Conservation (phyloP, 2,329 filamentous ascomycete species). For the Boeremia exigua region DNA sequence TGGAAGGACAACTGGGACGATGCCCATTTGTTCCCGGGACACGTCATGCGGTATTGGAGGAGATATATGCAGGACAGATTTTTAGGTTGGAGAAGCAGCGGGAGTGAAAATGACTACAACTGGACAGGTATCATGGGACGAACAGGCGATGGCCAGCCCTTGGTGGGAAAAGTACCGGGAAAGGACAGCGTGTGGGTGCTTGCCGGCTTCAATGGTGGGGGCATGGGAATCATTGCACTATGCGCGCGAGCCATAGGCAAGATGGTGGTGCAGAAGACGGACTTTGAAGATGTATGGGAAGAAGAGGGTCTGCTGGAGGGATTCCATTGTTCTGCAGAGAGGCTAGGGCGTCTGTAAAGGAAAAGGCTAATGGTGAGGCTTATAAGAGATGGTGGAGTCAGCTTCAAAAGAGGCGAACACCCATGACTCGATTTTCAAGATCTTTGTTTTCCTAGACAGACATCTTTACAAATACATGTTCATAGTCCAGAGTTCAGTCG, state of each 20-base stretch:
- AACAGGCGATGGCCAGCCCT: slow-evolving; percentile 51
- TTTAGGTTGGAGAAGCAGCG: slow-evolving; percentile 56
- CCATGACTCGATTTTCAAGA: no score
- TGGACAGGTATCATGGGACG: slow-evolving; percentile 55
- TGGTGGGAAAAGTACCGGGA: slow-evolving; percentile 54
- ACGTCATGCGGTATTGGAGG: slow-evolving; percentile 54
- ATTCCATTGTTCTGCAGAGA: slow-evolving; percentile 33
- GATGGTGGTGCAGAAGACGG: slow-evolving; percentile 46
- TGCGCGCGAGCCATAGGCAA: slow-evolving; percentile 49
- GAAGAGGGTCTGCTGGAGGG: slow-evolving; percentile 45
- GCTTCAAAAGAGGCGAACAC: no score
- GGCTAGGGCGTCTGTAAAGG: no score
- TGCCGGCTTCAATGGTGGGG: slow-evolving; percentile 60
- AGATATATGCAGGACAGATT: slow-evolving; percentile 58
- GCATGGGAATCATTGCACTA: slow-evolving; percentile 57
- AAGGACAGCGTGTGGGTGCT: slow-evolving; percentile 52
- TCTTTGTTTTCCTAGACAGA: no score
- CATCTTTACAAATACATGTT: no score
- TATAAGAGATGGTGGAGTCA: no score
- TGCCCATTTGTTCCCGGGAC: slow-evolving; percentile 50
- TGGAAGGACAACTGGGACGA: slow-evolving; percentile 60
- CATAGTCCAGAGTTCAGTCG: no score
- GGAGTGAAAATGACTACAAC: slow-evolving; percentile 45
- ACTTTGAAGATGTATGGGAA: slow-evolving; percentile 41
- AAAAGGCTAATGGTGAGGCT: no score